Base-by-base conservation (phyloP, 371 early-diverging fungal species). In the Polyrhizophydium stewartii region DNA sequence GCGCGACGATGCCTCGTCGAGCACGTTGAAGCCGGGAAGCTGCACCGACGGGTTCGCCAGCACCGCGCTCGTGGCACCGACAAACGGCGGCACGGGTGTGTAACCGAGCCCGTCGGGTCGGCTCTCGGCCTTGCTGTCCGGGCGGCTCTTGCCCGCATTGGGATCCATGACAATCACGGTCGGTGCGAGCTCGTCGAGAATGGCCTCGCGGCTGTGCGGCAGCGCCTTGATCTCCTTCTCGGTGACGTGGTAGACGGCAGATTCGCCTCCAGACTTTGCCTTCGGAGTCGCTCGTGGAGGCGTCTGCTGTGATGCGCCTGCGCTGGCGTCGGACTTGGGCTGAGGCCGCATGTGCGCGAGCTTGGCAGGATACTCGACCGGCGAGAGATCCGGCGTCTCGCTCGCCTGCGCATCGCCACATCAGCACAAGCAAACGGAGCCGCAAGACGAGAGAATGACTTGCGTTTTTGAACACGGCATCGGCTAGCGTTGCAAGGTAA, bases 401-500 rank as follows among this genome's bases (percentile, higher is more conserved):
- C 43, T n/a, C 16, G 43, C 43, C 43, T 17, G 43, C 16, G 43
- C 43, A 43, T 16, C 43, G n/a, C n/a, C n/a, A 17, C 17, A n/a
- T 43, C n/a, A 17, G 17, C n/a, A 43, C n/a, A 43, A 43, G 16
- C n/a, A 43, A n/a, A 43, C n/a, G 16, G 43, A 43, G 16, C 16
- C 43, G n/a, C 16, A 43, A 43, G 16, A 43, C 16, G 16, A 16
- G 43, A 43, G 35, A 35, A 13, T 35, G 35, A 35, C 7, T 35
- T 35, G 35, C 13, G 35, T 67, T 61, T 51, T 70, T 73, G 17
- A 63, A 56, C 16, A 68, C 62, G 13, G 28, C 61, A 47, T 85
- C 85, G 16, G 84, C 83, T 0, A 82, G 70, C 17, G 81, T 83
- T 10, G 85, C 81, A 25, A 85, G 61, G 53, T 75, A 85, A 1